Evolutionary conservation across 768 basidiomycete genomes (phyloP).

Genomic region (Lepiota venenata): DNA sequence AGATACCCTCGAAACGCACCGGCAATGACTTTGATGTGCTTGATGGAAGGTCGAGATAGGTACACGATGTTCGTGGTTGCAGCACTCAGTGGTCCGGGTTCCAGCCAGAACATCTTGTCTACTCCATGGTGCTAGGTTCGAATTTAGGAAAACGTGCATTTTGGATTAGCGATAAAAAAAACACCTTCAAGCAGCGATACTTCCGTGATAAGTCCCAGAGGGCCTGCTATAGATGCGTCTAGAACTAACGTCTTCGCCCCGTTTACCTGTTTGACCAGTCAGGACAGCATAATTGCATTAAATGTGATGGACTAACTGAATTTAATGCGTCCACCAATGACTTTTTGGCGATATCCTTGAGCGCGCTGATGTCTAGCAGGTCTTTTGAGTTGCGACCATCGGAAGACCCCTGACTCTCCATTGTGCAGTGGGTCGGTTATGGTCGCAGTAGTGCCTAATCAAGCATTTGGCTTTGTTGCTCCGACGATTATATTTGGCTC

Average conservation of each 20-base stretch:
- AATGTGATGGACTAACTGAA: constrained; percentile 44
- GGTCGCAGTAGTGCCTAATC: background rate
- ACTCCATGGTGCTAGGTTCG: constrained; percentile 87
- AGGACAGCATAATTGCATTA: constrained; percentile 5
- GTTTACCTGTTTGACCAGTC: constrained; percentile 55
- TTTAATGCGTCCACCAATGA: constrained; percentile 85
- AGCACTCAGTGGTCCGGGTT: constrained; percentile 79
- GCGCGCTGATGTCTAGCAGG: constrained; percentile 56
- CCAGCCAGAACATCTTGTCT: constrained; percentile 99
- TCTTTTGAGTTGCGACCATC: constrained; percentile 7
- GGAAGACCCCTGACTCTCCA: constrained; percentile 1
- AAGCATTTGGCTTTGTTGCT: background rate
- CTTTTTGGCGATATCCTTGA: constrained; percentile 79
- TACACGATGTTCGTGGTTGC: constrained; percentile 90
- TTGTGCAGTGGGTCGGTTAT: constrained; percentile 14
- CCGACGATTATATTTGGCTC: no score
- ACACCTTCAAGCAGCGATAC: constrained; percentile 88
- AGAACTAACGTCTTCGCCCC: constrained; percentile 97
- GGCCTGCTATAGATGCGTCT: constrained; percentile 83
- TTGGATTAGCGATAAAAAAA: background rate
- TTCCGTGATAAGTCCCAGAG: constrained; percentile 93
- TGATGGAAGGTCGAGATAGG: constrained; percentile 85
- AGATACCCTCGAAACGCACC: constrained; percentile 49
- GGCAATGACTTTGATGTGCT: constrained; percentile 84
- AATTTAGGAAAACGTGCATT: background rate